Percentiles rank a stretch among this genome's conserved stretches.
phyloP scores from a whole-genome alignment of 2,329 filamentous ascomycete genomes.

The Pseudogymnoascus sp. region DNA sequence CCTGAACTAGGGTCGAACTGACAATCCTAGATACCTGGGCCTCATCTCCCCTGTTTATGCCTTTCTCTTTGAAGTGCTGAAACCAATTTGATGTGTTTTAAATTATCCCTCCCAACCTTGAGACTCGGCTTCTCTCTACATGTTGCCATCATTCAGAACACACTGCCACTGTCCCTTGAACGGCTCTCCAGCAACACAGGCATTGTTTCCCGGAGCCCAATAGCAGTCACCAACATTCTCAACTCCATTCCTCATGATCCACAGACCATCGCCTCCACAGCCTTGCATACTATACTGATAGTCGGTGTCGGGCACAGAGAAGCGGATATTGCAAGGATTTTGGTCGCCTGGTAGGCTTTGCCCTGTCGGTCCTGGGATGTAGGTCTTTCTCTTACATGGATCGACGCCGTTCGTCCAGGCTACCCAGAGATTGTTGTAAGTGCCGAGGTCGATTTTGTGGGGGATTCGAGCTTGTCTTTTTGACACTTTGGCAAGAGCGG shows the following conservation, averaged over 20 bases:
- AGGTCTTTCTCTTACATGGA: neutral
- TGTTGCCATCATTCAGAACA: constrained; percentile 1
- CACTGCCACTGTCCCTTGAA: neutral
- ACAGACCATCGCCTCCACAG: neutral
- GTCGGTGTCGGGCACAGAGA: neutral
- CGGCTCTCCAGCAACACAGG: neutral
- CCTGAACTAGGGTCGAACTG: too few relatives aligned
- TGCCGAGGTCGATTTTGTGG: neutral
- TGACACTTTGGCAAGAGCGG: neutral
- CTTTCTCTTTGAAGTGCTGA: too few relatives aligned
- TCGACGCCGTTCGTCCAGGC: neutral
- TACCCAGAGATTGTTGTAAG: neutral
- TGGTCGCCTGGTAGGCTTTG: neutral
- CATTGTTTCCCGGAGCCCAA: neutral
- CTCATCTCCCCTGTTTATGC: too few relatives aligned
- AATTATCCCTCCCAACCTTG: too few relatives aligned
- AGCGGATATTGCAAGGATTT: neutral
- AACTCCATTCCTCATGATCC: neutral
- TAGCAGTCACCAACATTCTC: neutral
- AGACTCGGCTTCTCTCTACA: neutral
- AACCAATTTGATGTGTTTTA: too few relatives aligned
- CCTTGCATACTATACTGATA: neutral
- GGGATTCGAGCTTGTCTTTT: neutral
- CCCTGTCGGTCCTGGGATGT: neutral
- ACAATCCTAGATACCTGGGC: too few relatives aligned